Evolutionary conservation across 768 basidiomycete species (phyloP), one percentile per base, ranked within the genome.

Genomic region (Leccinum ochraceum): DNA sequence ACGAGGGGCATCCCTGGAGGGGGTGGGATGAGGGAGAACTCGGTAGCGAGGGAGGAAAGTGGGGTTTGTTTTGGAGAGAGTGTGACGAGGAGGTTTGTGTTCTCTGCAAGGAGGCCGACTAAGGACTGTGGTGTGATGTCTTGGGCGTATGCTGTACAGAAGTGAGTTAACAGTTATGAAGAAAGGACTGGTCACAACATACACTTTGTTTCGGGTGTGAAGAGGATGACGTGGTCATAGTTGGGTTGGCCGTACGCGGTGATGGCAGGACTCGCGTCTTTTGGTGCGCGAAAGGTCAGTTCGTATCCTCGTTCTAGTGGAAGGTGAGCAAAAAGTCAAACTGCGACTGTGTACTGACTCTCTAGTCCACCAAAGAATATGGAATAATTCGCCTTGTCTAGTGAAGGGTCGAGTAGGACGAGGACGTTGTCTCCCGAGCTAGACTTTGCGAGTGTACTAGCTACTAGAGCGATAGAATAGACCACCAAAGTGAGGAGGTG

Each of bases 1-100:
- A 96, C 71, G 53, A 97, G 83, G 2, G 89, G 88, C 0, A 88
- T 89, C 2, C 88, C 88, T 2, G 94, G 90, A 6, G 94, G 92
- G 17, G 92, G 90, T 26, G 93, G 88, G 56, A 94, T 84, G 58
- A 98, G 81, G 39, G 90, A 91, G 80, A 98, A 98, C 78, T 99
- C 97, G 53, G 92, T 74, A 0, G 94, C 92, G 57, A 96, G 83
- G 13, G 89, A 84, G 13, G 86, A 81, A 10, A 95, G 78, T 46
- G 90, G 79, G 3, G 87, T 87, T 75, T 89, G 83, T 76, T 84
- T 88, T 66, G 89, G 78, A 2, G 92, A 89, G 60, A 96, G 83
- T 3, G 89, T 85, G 66, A 97, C 76, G 64, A 99, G 83, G 58
- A 98, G 78, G 78, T 98, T 97, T 58, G 90, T 87, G 62, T 85